Evolutionary conservation across 1,284 basidiomycete genomes (phyloP).

Genomic region (Flammula alnicola): DNA sequence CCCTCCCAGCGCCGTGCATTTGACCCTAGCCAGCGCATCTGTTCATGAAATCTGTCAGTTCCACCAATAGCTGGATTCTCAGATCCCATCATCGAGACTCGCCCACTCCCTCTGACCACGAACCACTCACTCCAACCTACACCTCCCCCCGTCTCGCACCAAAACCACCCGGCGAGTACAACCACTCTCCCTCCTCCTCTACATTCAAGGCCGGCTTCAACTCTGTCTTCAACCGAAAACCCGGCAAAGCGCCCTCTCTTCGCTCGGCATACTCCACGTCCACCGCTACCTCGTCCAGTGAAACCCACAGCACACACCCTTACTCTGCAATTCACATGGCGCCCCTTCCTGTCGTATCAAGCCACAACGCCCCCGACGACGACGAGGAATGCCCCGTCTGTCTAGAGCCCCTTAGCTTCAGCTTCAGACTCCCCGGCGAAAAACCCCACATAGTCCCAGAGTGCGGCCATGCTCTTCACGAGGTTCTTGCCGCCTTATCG

Average conservation of each 20-base stretch:
- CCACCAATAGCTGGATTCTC: slow-evolving; percentile 36
- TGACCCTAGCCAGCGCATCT: no score
- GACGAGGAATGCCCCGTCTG: slow-evolving; percentile 91
- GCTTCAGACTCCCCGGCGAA: slow-evolving; percentile 88
- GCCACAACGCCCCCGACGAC: slow-evolving; percentile 63
- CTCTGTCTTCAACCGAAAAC: slow-evolving; percentile 40
- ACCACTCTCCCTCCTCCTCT: slow-evolving; percentile 25
- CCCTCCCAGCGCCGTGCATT: no score
- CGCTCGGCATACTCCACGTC: slow-evolving; percentile 42
- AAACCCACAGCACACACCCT: slow-evolving; percentile 44
- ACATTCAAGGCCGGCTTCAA: slow-evolving; percentile 36
- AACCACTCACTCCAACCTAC: slow-evolving; percentile 50
- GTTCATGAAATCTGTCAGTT: slow-evolving; percentile 40
- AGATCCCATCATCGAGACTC: slow-evolving; percentile 37
- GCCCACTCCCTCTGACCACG: slow-evolving; percentile 30
- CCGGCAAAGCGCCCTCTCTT: slow-evolving; percentile 27
- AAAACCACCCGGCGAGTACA: slow-evolving; percentile 36
- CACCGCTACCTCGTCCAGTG: slow-evolving; percentile 37
- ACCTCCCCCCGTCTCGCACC: slow-evolving; percentile 42
- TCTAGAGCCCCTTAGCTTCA: slow-evolving; percentile 87
- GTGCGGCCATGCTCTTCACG: slow-evolving; percentile 96
- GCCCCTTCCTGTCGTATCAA: slow-evolving; percentile 71
- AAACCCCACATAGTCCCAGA: slow-evolving; percentile 96
- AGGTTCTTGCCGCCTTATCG: slow-evolving; percentile 57
- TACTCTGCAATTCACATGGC: slow-evolving; percentile 59